Evolutionary conservation across 352 stramenopile genomes (phyloP).

Genomic region (Pythium myriotylum): DNA sequence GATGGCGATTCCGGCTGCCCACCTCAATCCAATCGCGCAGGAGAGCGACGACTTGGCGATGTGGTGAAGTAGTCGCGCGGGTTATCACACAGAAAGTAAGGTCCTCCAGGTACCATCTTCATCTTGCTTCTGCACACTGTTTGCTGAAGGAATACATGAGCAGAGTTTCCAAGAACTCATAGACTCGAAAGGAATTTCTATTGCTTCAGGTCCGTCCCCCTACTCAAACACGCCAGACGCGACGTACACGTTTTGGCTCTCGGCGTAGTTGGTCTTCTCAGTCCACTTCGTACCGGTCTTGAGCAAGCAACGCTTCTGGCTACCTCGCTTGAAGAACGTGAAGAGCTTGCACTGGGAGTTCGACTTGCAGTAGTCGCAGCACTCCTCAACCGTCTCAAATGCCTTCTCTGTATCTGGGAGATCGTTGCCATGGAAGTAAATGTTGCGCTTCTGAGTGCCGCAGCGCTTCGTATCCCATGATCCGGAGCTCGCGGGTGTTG

Average conservation of each 20-base stretch:
- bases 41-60: too few relatives aligned
- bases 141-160: too few relatives aligned
- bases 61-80: too few relatives aligned
- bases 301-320: slow-evolving; percentile 23
- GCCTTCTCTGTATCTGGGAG: slow-evolving; percentile 14
- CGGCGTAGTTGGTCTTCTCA: slow-evolving; percentile 29
- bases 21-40: too few relatives aligned
- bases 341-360: slow-evolving; percentile 17
- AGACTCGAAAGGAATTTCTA: too few relatives aligned
- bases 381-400: slow-evolving; percentile 20
- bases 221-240: slow-evolving; percentile 15
- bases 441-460: slow-evolving; percentile 4
- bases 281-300: slow-evolving; percentile 7
- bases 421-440: slow-evolving; percentile 26
- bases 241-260: background rate
- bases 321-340: slow-evolving; percentile 21
- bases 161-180: too few relatives aligned
- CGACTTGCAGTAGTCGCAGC: slow-evolving; percentile 21
- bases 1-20: too few relatives aligned
- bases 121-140: too few relatives aligned
- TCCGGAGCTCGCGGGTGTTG: background rate
- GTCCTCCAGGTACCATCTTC: too few relatives aligned
- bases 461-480: slow-evolving; percentile 19
- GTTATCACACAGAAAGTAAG: too few relatives aligned
- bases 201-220: too few relatives aligned